Evolutionary conservation across 805 yeast genomes (phyloP).

Genomic region (Zygotorulaspora sp.): DNA sequence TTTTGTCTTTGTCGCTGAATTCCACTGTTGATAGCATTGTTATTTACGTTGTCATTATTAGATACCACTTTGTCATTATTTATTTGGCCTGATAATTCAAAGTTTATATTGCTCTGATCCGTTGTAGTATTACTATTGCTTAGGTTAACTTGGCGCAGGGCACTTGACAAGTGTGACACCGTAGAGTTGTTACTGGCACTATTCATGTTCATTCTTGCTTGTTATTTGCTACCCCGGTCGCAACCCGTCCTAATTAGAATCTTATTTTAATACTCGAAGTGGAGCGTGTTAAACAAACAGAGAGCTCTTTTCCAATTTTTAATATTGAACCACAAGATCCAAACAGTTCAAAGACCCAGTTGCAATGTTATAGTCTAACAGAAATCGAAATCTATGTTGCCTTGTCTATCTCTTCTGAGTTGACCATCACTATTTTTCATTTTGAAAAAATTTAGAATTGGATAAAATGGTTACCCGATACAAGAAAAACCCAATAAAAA

Average conservation of each 20-base stretch:
- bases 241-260: no score
- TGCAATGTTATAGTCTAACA: no score
- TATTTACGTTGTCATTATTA: slow-evolving; percentile 7
- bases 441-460: no score
- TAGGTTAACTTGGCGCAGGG: slow-evolving; percentile 34
- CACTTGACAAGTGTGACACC: slow-evolving; percentile 35
- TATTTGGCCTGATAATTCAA: slow-evolving; percentile 16
- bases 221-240: neutral
- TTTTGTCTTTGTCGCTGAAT: slow-evolving; percentile 17
- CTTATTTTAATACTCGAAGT: neutral
- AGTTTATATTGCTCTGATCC: slow-evolving; percentile 30
- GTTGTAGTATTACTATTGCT: slow-evolving; percentile 29
- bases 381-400: no score
- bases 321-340: no score
- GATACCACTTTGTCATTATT: slow-evolving; percentile 1
- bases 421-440: no score
- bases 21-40: slow-evolving; percentile 12
- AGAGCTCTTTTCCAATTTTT: no score
- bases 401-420: no score
- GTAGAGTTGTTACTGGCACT: slow-evolving; percentile 8
- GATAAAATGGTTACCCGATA: no score
- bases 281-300: no score
- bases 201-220: neutral
- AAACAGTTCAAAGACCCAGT: no score
- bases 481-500: no score